Conservation (phyloP, 352 stramenopile genomes). For the Pythium plurisporium region DNA sequence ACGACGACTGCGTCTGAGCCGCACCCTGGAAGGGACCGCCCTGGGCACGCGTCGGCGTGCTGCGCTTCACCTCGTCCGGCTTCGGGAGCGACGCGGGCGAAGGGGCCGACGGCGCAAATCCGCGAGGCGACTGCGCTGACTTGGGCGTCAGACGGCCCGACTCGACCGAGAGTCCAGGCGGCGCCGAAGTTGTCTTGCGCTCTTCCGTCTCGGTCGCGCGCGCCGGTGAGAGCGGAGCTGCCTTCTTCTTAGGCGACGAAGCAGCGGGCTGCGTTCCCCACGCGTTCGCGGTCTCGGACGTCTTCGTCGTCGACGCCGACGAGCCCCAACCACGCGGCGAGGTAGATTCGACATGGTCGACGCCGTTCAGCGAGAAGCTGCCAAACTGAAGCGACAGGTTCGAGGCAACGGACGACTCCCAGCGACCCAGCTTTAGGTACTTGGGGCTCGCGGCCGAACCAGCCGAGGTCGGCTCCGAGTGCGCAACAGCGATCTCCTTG, state of each 20-base stretch:
- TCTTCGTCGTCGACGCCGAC: conserved; percentile 21
- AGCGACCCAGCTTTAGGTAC: conserved; percentile 84
- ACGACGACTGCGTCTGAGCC: conserved; percentile 36
- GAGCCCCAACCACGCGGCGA: conserved; percentile 55
- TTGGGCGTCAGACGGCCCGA: conserved; percentile 65
- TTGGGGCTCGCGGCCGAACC: conserved; percentile 45
- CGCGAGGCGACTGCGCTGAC: conserved; percentile 53
- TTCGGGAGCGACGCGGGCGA: conserved; percentile 85
- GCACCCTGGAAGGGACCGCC: conserved; percentile 19
- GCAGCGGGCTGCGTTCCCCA: conserved; percentile 36
- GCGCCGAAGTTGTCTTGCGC: conserved; percentile 47
- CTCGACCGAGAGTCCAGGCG: conserved; percentile 66
- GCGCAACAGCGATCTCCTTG: conserved; percentile 58
- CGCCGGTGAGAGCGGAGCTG: conserved; percentile 37
- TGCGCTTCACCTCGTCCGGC: conserved; percentile 79
- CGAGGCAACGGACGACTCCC: conserved; percentile 57
- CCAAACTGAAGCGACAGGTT: conserved; percentile 86
- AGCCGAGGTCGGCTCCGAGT: conserved; percentile 30
- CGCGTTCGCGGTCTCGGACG: conserved; percentile 43
- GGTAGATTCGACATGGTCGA: conserved; percentile 49
- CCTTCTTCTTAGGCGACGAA: conserved; percentile 65
- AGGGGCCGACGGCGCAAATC: conserved; percentile 64
- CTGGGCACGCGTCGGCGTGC: conserved; percentile 55
- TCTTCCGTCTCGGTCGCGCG: conserved; percentile 27
- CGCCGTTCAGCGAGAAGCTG: conserved; percentile 79